phyloP scores from a whole-genome alignment of 257 asterid genomes.

The Verbena officinalis region DNA sequence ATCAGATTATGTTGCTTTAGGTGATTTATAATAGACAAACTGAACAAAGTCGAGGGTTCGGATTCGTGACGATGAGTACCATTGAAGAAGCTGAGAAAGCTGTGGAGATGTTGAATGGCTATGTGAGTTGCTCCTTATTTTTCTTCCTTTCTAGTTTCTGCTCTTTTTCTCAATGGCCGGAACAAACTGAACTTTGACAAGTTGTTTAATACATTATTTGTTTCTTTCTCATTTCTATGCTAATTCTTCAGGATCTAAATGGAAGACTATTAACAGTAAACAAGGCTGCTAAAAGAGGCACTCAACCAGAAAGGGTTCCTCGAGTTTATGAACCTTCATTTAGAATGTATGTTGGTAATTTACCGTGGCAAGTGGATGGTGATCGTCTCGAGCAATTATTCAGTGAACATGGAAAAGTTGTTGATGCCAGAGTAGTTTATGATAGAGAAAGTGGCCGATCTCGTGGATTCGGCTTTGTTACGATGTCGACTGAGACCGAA shows the following conservation, averaged over 20 bases:
- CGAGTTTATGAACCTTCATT: constrained; percentile 51
- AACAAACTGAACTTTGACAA: too few relatives aligned
- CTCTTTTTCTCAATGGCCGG: too few relatives aligned
- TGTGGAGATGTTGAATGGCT: constrained; percentile 63
- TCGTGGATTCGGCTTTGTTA: constrained; percentile 87
- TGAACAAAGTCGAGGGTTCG: constrained; percentile 86
- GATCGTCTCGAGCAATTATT: constrained; percentile 63
- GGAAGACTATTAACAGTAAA: constrained; percentile 82
- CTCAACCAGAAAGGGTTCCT: constrained; percentile 62
- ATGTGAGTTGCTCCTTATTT: constrained; percentile 48
- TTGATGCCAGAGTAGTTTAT: constrained; percentile 63
- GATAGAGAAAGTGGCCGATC: constrained; percentile 73
- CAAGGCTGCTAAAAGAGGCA: constrained; percentile 79
- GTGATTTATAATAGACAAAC: constrained; percentile 85
- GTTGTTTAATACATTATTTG: too few relatives aligned
- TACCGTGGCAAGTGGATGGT: constrained; percentile 80
- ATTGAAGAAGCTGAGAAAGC: constrained; percentile 92
- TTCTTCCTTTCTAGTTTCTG: background rate
- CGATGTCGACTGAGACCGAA: constrained; percentile 67
- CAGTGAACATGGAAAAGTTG: constrained; percentile 83
- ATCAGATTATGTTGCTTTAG: constrained; percentile 40
- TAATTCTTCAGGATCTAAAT: constrained; percentile 50
- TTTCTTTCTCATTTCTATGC: too few relatives aligned
- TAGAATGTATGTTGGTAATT: constrained; percentile 79
- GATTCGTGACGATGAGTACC: constrained; percentile 84